Percentiles rank a stretch among this genome's conserved stretches.
These are phyloP conservation scores for Yamagishiella unicocca DNA, from an alignment of 139 green algal genomes.

Conservation along the genomic window DNA sequence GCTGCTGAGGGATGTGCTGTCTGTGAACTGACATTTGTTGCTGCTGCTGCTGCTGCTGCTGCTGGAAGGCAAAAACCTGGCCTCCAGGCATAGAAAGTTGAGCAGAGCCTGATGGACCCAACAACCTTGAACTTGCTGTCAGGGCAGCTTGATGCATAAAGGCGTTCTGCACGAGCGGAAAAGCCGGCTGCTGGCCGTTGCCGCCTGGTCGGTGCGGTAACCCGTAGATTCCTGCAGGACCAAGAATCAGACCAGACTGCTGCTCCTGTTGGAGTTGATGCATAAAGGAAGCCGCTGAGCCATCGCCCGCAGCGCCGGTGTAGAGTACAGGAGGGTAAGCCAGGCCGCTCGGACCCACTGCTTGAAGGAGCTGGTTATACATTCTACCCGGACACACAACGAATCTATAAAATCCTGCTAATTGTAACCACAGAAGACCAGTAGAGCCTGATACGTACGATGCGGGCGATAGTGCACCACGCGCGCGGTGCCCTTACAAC, in stretches of 20 bases:
- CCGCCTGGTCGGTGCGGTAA: neutral
- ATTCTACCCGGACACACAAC: neutral
- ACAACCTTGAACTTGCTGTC: neutral
- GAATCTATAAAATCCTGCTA: neutral
- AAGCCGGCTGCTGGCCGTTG: neutral
- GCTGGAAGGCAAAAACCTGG: neutral
- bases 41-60: neutral
- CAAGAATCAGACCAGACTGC: neutral
- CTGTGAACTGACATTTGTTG: neutral
- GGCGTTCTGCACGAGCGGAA: neutral
- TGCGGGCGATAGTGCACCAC: too few species aligned
- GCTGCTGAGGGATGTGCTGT: neutral
- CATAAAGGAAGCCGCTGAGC: neutral
- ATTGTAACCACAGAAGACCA: too few species aligned
- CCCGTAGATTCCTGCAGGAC: neutral
- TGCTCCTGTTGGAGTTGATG: conserved; percentile 2
- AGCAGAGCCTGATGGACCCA: neutral
- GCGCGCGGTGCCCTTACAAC: too few species aligned
- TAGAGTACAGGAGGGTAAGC: neutral
- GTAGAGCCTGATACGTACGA: too few species aligned
- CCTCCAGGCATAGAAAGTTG: neutral
- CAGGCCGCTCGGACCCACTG: neutral
- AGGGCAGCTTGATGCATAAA: neutral
- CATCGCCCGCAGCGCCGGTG: neutral
- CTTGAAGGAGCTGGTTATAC: conserved; percentile 8